Percentiles rank a stretch among this genome's conserved stretches.
Conservation (phyloP, 2,329 filamentous ascomycete genomes). For the Xylariales sp. region DNA sequence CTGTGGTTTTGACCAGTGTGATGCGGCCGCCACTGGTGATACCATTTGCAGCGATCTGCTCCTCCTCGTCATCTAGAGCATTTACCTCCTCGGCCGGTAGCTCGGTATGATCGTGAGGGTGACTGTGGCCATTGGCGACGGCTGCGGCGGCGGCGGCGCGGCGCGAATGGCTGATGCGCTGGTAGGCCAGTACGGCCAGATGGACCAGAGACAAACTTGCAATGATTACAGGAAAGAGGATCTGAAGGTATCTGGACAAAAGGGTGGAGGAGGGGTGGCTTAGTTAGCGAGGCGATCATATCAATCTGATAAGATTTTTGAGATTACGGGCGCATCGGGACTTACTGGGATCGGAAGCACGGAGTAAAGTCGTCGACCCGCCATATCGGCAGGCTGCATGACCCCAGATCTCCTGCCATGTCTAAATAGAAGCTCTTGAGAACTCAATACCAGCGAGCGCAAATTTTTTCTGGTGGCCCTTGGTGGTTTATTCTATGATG, state of each 20-base stretch:
- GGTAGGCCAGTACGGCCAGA: conserved; percentile 57
- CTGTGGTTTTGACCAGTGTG: conserved; percentile 54
- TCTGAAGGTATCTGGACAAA: conserved; percentile 65
- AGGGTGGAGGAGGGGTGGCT: conserved; percentile 2
- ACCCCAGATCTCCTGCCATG: too few relatives aligned
- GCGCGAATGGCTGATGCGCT: too few relatives aligned
- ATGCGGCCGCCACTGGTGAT: conserved; percentile 46
- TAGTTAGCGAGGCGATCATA: too few relatives aligned
- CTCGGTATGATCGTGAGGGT: conserved; percentile 44
- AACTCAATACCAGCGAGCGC: too few relatives aligned
- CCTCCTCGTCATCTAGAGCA: conserved; percentile 51
- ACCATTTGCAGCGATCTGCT: conserved; percentile 49
- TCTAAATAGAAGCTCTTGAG: too few relatives aligned
- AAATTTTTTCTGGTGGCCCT: too few relatives aligned
- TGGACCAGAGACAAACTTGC: conserved; percentile 66
- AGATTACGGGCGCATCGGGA: too few relatives aligned
- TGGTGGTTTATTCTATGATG: too few relatives aligned
- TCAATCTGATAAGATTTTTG: too few relatives aligned
- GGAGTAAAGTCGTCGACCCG: conserved; percentile 58
- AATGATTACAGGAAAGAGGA: conserved; percentile 71
- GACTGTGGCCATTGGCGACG: conserved; percentile 52
- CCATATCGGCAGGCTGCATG: conserved; percentile 57
- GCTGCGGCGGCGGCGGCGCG: conserved; percentile 49
- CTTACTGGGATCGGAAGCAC: conserved; percentile 66
- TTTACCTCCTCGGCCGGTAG: conserved; percentile 45